phyloP scores from a whole-genome alignment of 495 filamentous ascomycete species.

The Peziza echinospora region DNA sequence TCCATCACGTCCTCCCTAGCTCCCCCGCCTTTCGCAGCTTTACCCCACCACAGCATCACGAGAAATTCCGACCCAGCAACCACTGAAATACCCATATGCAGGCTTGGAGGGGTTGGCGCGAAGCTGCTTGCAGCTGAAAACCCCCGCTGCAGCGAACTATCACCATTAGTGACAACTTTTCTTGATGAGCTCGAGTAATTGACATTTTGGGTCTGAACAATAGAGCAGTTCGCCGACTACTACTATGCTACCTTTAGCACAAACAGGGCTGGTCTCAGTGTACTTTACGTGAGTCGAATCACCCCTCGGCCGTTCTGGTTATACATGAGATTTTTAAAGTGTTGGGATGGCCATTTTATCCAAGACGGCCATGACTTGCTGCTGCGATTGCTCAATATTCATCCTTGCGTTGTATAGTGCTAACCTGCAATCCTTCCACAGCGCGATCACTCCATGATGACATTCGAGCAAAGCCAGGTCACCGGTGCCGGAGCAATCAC shows the following conservation, averaged over 20 bases:
- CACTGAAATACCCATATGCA: too few species aligned
- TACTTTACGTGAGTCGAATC: conserved; percentile 57
- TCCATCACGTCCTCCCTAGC: neutral
- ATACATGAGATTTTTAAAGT: conserved; percentile 3
- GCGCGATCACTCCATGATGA: conserved; percentile 78
- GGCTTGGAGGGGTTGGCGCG: too few species aligned
- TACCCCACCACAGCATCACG: too few species aligned
- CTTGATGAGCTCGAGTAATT: too few species aligned
- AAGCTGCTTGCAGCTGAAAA: too few species aligned
- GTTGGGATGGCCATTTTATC: neutral
- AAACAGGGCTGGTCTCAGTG: conserved; percentile 34
- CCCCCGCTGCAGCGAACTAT: too few species aligned
- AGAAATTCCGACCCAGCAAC: too few species aligned
- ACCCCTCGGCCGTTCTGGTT: conserved; percentile 3
- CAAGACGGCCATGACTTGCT: conserved; percentile 1
- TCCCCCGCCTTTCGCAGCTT: conserved; percentile 27
- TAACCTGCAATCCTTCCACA: conserved; percentile 20
- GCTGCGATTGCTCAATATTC: conserved; percentile 1
- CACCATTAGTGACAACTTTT: too few species aligned
- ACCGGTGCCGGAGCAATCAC: conserved; percentile 41
- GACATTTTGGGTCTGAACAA: too few species aligned
- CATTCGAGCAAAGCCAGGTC: conserved; percentile 49
- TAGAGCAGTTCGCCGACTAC: conserved; percentile 67
- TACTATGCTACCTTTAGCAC: conserved; percentile 77
- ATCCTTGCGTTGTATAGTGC: too few species aligned